phyloP scores from a whole-genome alignment of 495 filamentous ascomycete genomes.

The Umbilicaria muhlenbergii region DNA sequence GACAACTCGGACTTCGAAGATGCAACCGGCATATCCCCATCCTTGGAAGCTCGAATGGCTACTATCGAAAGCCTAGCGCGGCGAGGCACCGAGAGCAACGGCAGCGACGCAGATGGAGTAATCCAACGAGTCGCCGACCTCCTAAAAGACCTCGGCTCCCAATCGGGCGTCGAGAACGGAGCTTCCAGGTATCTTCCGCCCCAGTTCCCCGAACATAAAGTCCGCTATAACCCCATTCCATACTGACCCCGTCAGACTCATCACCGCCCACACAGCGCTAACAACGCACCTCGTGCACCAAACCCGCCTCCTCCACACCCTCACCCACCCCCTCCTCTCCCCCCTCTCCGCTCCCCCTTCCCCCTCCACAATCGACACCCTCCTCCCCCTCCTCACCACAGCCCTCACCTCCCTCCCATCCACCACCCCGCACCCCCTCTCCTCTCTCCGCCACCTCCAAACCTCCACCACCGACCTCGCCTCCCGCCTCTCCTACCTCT shows the following conservation, averaged over 20 bases:
- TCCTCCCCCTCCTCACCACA: conserved; percentile 55
- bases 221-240: conserved; percentile 25
- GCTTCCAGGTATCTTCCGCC: conserved; percentile 60
- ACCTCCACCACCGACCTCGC: conserved; percentile 62
- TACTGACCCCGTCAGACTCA: conserved; percentile 38
- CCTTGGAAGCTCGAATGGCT: conserved; percentile 59
- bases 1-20: conserved; percentile 59
- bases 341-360: conserved; percentile 70
- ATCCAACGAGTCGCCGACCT: conserved; percentile 56
- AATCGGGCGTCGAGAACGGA: conserved; percentile 64
- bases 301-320: conserved; percentile 76
- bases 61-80: conserved; percentile 60
- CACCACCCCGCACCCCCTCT: conserved; percentile 68
- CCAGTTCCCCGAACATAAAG: conserved; percentile 76
- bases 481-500: conserved; percentile 63
- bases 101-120: conserved; percentile 48
- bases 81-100: conserved; percentile 56
- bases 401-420: conserved; percentile 60
- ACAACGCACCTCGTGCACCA: conserved; percentile 65
- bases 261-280: conserved; percentile 75
- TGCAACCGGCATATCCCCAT: conserved; percentile 50
- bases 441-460: conserved; percentile 58
- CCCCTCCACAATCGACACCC: conserved; percentile 59
- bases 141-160: conserved; percentile 65
- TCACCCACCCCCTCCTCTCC: conserved; percentile 49